phyloP scores from a whole-genome alignment of 75 land plant genomes.

The Selaginella moellendorffii region DNA sequence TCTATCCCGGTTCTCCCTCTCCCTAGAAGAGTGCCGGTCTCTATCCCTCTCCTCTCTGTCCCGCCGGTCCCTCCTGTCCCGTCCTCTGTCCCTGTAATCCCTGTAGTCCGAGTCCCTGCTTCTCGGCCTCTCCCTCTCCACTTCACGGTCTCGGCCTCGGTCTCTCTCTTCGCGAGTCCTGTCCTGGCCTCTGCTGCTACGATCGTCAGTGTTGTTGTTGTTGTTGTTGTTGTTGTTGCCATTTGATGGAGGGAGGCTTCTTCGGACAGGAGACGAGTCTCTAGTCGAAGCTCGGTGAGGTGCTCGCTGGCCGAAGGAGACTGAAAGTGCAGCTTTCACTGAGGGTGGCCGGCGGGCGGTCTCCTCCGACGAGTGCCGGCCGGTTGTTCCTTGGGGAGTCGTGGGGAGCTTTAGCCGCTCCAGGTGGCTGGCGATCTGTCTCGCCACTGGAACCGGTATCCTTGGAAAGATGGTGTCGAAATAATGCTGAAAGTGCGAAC shows the following conservation, averaged over 20 bases:
- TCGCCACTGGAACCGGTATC: constrained; percentile 79
- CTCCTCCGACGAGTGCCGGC: constrained; percentile 73
- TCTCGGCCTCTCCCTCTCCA: constrained; percentile 12
- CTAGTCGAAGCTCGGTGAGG: constrained; percentile 98
- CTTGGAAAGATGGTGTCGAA: constrained; percentile 96
- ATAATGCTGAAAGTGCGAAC: constrained; percentile 61
- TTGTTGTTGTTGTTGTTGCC: no score
- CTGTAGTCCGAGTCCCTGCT: constrained; percentile 8
- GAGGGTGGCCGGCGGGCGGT: constrained; percentile 98
- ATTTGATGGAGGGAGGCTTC: constrained; percentile 38
- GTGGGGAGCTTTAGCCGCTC: constrained; percentile 83
- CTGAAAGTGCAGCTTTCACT: constrained; percentile 94
- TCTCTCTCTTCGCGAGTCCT: constrained; percentile 2
- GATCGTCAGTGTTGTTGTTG: constrained; percentile 9
- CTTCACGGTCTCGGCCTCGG: constrained; percentile 10
- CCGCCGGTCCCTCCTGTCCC: constrained; percentile 25
- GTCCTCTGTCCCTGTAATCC: constrained; percentile 11
- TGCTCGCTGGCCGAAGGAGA: constrained; percentile 97
- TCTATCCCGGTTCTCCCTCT: constrained; percentile 21
- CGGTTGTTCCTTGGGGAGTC: constrained; percentile 55
- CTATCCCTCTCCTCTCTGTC: constrained; percentile 34
- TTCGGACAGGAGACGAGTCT: constrained; percentile 90
- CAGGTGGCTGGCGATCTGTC: constrained; percentile 52
- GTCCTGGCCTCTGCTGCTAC: constrained; percentile 15
- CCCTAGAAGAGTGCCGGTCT: constrained; percentile 33